Evolutionary conservation across 768 basidiomycete species (phyloP), one percentile per base, ranked within the genome.

Genomic region (Lactarius vividus): DNA sequence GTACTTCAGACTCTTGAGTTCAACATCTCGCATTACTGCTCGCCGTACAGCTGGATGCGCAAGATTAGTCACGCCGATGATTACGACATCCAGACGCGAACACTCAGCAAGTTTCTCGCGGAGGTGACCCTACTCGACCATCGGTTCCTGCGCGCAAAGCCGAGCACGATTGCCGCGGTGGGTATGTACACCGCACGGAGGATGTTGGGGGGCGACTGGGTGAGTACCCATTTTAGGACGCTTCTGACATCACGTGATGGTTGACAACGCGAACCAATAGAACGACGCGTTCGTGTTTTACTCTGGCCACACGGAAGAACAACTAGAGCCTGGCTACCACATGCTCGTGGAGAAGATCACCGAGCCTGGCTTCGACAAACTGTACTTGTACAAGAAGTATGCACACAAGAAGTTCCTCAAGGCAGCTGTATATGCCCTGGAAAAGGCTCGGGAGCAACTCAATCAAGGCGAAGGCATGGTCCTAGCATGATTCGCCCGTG

Each of bases 21-120:
- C 80, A 88, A 89, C 76, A 76, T 99, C 77, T 98, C 96, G 66
- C 89, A 95, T 67, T 99, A 99, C 78, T 98, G 97, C 80, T 97
- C 96, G 59, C 97, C 97, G 4, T 98, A 98, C 81, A 94, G 92
- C 75, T 98, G 97, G 96, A 95, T 98, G 84, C 87, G 97, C 66
- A 90, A 89, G 73, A 98, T 99, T 75, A 96, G 93, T 84, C 97
- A 95, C 77, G 96, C 97, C 40, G 97, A 99, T 79, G 92, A 96
- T 76, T 99, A 98, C 76, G 94, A 98, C 74, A 88, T 98, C 73
- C 96, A 98, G 75, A 99, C 97, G 16, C 83, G 97, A 68, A 99
- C 97, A 31, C 80, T 99, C 57, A 91, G 94, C 84, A 99, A 99
- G 79, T 98, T 98, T 82, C 78, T 98, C 74, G 94, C 94, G 69